Evolutionary conservation across 345 rosid species (phyloP).

Genomic region (Citrus mangshanensis): DNA sequence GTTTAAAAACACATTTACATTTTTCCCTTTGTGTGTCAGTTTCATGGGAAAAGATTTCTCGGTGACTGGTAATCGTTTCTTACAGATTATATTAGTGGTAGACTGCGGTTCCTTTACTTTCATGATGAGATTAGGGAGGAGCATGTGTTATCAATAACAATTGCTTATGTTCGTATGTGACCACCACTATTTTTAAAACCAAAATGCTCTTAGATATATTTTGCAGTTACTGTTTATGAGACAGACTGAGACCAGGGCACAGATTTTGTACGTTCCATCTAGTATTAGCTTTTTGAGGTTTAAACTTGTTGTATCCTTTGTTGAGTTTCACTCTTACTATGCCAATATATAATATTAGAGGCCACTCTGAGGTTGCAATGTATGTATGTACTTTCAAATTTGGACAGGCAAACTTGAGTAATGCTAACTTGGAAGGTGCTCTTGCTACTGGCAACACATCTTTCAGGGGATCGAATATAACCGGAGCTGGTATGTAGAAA

Average conservation of each 20-base stretch:
- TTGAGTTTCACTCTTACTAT: neutral
- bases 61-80: neutral
- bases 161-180: neutral
- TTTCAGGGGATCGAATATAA: slow-evolving; percentile 80
- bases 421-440: slow-evolving; percentile 96
- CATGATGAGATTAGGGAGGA: neutral
- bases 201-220: neutral
- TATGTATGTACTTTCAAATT: neutral
- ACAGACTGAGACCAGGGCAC: neutral
- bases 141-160: neutral
- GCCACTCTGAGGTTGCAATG: neutral
- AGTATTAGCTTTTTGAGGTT: neutral
- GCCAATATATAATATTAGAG: neutral
- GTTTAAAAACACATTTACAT: neutral
- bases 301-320: neutral
- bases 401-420: slow-evolving; percentile 72
- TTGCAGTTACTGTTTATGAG: neutral
- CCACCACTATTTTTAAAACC: neutral
- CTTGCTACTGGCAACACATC: slow-evolving; percentile 91
- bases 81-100: neutral
- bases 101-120: neutral
- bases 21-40: neutral
- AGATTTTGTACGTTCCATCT: neutral
- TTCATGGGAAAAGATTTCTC: neutral
- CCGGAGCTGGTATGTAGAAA: slow-evolving; percentile 67